Evolutionary conservation across 108 stramenopile genomes (phyloP), one percentile per base, ranked within the genome.

Genomic region (Skeletonema marinoi): DNA sequence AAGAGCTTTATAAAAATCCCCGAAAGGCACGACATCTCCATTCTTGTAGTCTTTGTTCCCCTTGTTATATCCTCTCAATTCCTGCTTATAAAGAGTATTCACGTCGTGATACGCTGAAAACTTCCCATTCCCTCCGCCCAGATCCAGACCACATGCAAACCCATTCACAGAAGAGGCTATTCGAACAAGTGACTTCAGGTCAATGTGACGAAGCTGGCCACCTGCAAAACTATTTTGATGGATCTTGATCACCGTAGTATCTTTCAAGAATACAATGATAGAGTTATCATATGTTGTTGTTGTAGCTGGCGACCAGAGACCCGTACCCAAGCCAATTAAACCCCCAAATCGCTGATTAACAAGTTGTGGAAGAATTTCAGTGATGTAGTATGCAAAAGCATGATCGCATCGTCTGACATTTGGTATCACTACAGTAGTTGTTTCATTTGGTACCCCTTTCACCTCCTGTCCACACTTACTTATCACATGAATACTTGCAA

Each of bases 391-490:
- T 19, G 82, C 81, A 67, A 75, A 86, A 9, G 85, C 50, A 54
- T 86, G 85, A 32, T 86, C 85, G 21, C 70, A 72, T 38, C 85
- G 73, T 2, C 85, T 81, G 10, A 86, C 78, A 65, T 86, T 86
- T 14, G 72, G 78, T 6, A 86, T 21, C 46, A 66, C 62, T 19
- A 73, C 30, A 46, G 72, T 77, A 0, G 6, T 71, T 2, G 84
- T 25, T 4, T 38, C 14, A 5, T 70, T 29, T 1, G 73, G 78
- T 25, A 65, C 79, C 3, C 84, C 84, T 10, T 50, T 13, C 21
- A 85, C 79, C 6, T 51, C 48, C 6, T 71, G 11, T 16, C 71
- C 79, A 56, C 84, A 85, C 56, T 85, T 85, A 12, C 75, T 60
- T 16, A 81, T 44, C 3, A 85, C 35, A 61, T 75, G 75, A 33